Evolutionary conservation across 805 yeast genomes (phyloP).

Genomic region (Wickerhamomyces kurtzmanii): DNA sequence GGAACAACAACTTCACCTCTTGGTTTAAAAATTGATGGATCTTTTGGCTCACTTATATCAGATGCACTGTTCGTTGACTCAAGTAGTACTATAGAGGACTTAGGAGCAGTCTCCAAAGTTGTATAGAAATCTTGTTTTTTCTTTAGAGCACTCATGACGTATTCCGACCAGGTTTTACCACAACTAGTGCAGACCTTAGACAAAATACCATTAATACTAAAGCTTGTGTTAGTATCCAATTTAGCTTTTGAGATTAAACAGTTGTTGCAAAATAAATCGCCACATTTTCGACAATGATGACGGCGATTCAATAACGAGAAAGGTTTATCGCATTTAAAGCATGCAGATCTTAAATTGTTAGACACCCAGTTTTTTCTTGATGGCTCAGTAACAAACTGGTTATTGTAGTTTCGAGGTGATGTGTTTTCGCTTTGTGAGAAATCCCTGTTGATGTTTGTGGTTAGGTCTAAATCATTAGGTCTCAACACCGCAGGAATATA

Average conservation of each 20-base stretch:
- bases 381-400: conserved; percentile 25
- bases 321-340: conserved; percentile 47
- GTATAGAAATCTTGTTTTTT: conserved; percentile 10
- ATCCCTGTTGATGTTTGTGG: neutral
- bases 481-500: conserved; percentile 73
- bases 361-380: conserved; percentile 54
- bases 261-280: conserved; percentile 54
- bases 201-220: conserved; percentile 48
- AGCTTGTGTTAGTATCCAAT: conserved; percentile 25
- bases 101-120: conserved; percentile 5
- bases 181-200: conserved; percentile 53
- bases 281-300: conserved; percentile 70
- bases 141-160: conserved; percentile 16
- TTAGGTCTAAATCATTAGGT: conserved; percentile 16
- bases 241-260: conserved; percentile 43
- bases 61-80: conserved; percentile 12
- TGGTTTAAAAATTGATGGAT: neutral
- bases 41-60: conserved; percentile 18
- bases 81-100: neutral
- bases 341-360: conserved; percentile 43
- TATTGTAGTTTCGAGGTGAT: neutral
- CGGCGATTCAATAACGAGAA: conserved; percentile 61
- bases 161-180: conserved; percentile 39
- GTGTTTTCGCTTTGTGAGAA: conserved; percentile 1
- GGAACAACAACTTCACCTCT: conserved; percentile 27